Percentiles rank a stretch among this genome's conserved stretches.
These are phyloP conservation scores for Fusarium nanum DNA, from an alignment of 2,329 filamentous ascomycete species.

Conservation along the genomic window DNA sequence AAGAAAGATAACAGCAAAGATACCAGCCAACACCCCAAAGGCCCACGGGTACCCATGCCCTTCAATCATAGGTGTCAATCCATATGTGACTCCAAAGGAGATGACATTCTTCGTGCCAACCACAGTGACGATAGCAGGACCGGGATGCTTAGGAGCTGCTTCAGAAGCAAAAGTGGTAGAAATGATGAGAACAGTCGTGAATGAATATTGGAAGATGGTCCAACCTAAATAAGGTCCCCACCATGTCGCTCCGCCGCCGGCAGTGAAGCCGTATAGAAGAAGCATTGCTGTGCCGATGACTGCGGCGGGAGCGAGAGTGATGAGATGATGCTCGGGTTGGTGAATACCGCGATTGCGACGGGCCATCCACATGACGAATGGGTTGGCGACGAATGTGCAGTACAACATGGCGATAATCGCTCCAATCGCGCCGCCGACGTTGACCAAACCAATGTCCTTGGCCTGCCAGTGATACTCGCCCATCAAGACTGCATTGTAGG, in stretches of 20 bases:
- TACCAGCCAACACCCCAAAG: slow-evolving; percentile 8
- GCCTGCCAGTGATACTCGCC: slow-evolving; percentile 16
- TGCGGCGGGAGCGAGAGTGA: slow-evolving; percentile 29
- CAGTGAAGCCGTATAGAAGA: slow-evolving; percentile 23
- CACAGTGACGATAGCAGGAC: slow-evolving; percentile 12
- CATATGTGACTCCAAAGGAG: slow-evolving; percentile 13
- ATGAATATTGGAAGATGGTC: slow-evolving; percentile 23
- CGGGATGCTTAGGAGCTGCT: slow-evolving; percentile 17
- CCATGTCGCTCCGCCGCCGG: slow-evolving; percentile 5
- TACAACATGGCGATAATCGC: slow-evolving; percentile 13
- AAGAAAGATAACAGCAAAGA: slow-evolving; percentile 29
- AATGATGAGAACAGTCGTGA: slow-evolving; percentile 10
- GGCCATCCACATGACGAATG: slow-evolving; percentile 25
- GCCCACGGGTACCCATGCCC: slow-evolving; percentile 10
- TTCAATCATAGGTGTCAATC: slow-evolving; percentile 12
- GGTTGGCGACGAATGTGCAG: slow-evolving; percentile 15
- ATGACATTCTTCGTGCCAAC: slow-evolving; percentile 22
- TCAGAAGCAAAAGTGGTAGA: slow-evolving; percentile 20
- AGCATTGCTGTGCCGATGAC: slow-evolving; percentile 28
- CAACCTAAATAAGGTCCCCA: slow-evolving; percentile 18
- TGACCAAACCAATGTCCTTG: slow-evolving; percentile 9
- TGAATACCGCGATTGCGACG: slow-evolving; percentile 30
- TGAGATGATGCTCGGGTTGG: slow-evolving; percentile 29
- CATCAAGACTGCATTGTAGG: slow-evolving; percentile 15
- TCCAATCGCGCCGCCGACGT: slow-evolving; percentile 4